Evolutionary conservation across 768 basidiomycete genomes (phyloP).

Genomic region (Amanita thiersii): DNA sequence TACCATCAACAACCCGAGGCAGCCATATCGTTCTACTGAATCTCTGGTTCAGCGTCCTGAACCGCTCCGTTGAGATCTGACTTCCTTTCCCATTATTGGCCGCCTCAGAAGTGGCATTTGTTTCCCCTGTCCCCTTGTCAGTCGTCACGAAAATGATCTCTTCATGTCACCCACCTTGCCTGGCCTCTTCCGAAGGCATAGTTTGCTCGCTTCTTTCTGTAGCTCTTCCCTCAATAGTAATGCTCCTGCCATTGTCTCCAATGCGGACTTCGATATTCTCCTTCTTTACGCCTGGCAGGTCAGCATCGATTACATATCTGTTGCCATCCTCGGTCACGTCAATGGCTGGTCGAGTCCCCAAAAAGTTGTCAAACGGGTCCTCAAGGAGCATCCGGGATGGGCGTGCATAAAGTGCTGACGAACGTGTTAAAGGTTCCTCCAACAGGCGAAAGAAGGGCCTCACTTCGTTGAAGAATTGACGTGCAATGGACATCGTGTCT

Average conservation of each 20-base stretch:
- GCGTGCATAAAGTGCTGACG: conserved; percentile 10
- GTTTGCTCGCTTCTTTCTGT: conserved; percentile 17
- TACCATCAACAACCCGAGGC: conserved; percentile 51
- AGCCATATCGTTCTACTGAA: conserved; percentile 72
- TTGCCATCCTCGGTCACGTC: conserved; percentile 62
- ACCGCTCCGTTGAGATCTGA: conserved; percentile 51
- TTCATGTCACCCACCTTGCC: conserved; percentile 12
- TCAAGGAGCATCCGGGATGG: conserved; percentile 23
- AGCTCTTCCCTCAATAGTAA: conserved; percentile 66
- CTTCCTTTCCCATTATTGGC: conserved; percentile 23
- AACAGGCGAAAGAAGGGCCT: conserved; percentile 71
- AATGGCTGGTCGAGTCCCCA: conserved; percentile 43
- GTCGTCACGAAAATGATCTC: conserved; percentile 11
- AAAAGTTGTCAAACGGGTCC: conserved; percentile 33
- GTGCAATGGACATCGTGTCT: conserved; percentile 53
- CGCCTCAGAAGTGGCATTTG: conserved; percentile 15
- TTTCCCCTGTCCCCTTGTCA: conserved; percentile 1
- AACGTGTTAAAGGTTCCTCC: conserved; percentile 56
- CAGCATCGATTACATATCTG: conserved; percentile 64
- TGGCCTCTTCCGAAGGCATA: conserved; percentile 13
- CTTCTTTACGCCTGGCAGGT: conserved; percentile 72
- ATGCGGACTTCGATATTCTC: conserved; percentile 67
- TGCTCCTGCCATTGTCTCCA: conserved; percentile 59
- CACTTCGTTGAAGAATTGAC: conserved; percentile 60
- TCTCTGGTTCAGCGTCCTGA: conserved; percentile 42